Evolutionary conservation across 768 basidiomycete species (phyloP).

Genomic region (Pleurotus cornucopiae): DNA sequence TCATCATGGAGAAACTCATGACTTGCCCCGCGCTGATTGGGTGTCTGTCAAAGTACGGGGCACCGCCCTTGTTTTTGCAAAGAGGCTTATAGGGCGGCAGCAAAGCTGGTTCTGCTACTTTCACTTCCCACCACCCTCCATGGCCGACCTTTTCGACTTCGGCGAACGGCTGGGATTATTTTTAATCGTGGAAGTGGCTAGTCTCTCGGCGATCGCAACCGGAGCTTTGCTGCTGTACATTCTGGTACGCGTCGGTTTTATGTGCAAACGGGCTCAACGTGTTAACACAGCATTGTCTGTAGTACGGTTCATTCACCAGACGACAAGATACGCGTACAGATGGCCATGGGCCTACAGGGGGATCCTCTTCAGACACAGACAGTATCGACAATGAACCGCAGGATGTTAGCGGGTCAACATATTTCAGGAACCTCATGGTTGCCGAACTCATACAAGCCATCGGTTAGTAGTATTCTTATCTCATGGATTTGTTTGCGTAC

Average conservation of each 20-base stretch:
- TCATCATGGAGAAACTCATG: no score
- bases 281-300: not conserved
- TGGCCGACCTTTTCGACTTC: not conserved
- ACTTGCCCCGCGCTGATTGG: no score
- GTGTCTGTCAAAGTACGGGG: no score
- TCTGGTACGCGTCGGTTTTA: constrained; percentile 13
- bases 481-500: not conserved
- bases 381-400: constrained; percentile 24
- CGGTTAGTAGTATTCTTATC: constrained; percentile 16
- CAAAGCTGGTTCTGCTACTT: no score
- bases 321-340: constrained; percentile 15
- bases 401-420: constrained; percentile 10
- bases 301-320: not conserved
- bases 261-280: not conserved
- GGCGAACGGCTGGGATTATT: constrained; percentile 19
- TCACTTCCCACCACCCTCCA: no score
- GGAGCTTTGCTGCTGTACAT: constrained; percentile 22
- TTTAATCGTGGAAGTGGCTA: constrained; percentile 24
- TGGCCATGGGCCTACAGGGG: constrained; percentile 17
- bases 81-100: no score
- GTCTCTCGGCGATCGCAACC: constrained; percentile 25
- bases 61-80: no score
- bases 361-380: constrained; percentile 21
- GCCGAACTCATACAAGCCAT: constrained; percentile 28
- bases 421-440: constrained; percentile 26